Base-by-base conservation (phyloP, 164 flowering plant genomes). In the Berberis thunbergii region DNA sequence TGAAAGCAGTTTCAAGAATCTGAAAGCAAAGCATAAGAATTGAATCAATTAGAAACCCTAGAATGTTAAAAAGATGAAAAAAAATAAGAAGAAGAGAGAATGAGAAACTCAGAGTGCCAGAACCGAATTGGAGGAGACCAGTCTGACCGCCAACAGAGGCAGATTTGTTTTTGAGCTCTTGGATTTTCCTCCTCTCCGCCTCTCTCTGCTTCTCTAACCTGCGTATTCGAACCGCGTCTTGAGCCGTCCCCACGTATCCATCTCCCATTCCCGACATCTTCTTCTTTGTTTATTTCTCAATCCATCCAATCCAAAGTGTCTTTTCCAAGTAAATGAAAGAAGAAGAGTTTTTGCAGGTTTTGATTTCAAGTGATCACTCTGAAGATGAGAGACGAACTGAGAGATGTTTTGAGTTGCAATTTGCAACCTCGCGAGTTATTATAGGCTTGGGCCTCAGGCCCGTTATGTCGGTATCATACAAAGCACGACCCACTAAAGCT, bases 181-280 rank as follows among this genome's bases (percentile, higher is more conserved):
- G 89, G 59, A 91, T 91, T 72, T 91, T 91, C 60, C 76, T 75
- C 67, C 96, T 76, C 80, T 95, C 99, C 1, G 83, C 97, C 64
- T 95, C 99, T 71, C 97, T 74, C 73, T 91, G 97, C 79, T 95
- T 95, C 81, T 91, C 91, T 38, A 95, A 79, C 72, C 97, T 73
- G 40, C 99, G 77, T 62, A 95, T 95, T 73, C 96, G 78, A 44
- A 95, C 99, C 6, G 94, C 97, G 71, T 95, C 99, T 60, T 95
- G 99, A 76, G 99, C 96, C 55, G 97, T 91, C 43, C 99, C 99
- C 73, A 95, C 99, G 77, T 95, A 95, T 60, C 99, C 99, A 67
- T 95, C 99, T 56, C 99, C 99, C 99, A 95, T 95, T 7, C 99
- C 99, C 77, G 99, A 81, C 99, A 95, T 94, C 74, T 66, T 75